Percentiles rank a stretch among this genome's conserved stretches.
Evolutionary conservation across 768 basidiomycete species (phyloP).

Genomic region (Amanita phalloides): DNA sequence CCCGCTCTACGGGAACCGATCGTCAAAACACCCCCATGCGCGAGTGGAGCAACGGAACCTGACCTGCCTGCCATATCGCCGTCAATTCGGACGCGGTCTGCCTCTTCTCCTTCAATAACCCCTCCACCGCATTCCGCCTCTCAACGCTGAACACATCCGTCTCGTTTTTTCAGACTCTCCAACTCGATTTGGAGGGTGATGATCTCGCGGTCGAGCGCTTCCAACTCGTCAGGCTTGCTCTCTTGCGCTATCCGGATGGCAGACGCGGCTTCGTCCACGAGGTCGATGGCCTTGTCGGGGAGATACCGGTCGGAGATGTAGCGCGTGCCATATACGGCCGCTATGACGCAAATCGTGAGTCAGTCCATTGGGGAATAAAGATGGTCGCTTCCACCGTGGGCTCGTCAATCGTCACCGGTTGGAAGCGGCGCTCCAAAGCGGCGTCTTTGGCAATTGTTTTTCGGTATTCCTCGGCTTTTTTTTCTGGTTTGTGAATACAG

Average conservation of each 20-base stretch:
- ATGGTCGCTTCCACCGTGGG: constrained; percentile 79
- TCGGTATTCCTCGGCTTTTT: constrained; percentile 71
- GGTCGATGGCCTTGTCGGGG: constrained; percentile 87
- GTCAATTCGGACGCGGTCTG: constrained; percentile 51
- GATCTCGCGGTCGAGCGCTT: constrained; percentile 73
- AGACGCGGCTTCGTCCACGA: constrained; percentile 90
- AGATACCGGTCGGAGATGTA: constrained; percentile 84
- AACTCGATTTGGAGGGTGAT: constrained; percentile 90
- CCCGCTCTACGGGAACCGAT: constrained; percentile 35
- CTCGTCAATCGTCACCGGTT: constrained; percentile 82
- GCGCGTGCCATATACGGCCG: constrained; percentile 74
- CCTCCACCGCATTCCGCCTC: constrained; percentile 60
- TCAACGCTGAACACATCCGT: constrained; percentile 73
- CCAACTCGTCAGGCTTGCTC: constrained; percentile 79
- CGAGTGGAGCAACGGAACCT: constrained; percentile 8
- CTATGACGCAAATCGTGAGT: constrained; percentile 21
- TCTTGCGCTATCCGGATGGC: constrained; percentile 85
- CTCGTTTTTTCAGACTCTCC: constrained; percentile 84
- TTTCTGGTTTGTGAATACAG: too few species aligned
- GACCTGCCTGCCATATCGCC: constrained; percentile 69
- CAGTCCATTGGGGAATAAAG: constrained; percentile 11
- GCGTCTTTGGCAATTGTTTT: constrained; percentile 91
- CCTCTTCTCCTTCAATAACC: constrained; percentile 47
- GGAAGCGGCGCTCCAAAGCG: constrained; percentile 85
- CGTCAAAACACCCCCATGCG: background rate